phyloP scores from a whole-genome alignment of 345 rosid genomes.

The Iberis pinnata region DNA sequence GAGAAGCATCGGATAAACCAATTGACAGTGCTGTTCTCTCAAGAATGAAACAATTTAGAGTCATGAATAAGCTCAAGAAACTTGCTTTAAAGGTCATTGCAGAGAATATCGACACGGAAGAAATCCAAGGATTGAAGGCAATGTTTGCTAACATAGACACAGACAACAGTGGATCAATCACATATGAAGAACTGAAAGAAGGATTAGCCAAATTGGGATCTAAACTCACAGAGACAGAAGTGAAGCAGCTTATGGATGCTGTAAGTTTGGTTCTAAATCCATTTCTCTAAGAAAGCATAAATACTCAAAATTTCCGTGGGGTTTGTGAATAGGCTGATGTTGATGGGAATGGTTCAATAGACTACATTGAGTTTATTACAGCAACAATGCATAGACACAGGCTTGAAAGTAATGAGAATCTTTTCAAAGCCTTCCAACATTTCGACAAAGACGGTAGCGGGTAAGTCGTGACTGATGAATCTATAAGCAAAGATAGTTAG shows the following conservation, averaged over 20 bases:
- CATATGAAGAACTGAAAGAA: constrained; percentile 76
- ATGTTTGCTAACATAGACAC: constrained; percentile 88
- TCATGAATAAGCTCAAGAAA: constrained; percentile 90
- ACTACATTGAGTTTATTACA: constrained; percentile 83
- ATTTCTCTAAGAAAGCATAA: background rate
- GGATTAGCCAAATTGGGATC: constrained; percentile 86
- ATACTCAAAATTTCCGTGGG: background rate
- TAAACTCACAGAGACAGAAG: constrained; percentile 79
- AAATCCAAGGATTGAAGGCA: constrained; percentile 71
- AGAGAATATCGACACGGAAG: constrained; percentile 70
- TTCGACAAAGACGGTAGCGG: constrained; percentile 89
- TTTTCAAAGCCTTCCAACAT: constrained; percentile 80
- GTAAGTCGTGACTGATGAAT: too few species aligned
- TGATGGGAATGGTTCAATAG: constrained; percentile 89
- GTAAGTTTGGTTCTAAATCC: constrained; percentile 38
- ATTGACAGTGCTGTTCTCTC: constrained; percentile 83
- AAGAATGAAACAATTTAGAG: constrained; percentile 94
- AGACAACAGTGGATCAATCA: constrained; percentile 81
- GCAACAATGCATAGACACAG: constrained; percentile 91
- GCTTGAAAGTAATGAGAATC: constrained; percentile 77
- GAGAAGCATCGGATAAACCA: constrained; percentile 81
- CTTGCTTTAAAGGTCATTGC: constrained; percentile 93
- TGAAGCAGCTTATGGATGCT: constrained; percentile 89
- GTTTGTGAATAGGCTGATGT: constrained; percentile 67
- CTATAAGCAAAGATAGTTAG: background rate